Conservation (phyloP, 768 basidiomycete species). For the Astraeus odoratus region DNA sequence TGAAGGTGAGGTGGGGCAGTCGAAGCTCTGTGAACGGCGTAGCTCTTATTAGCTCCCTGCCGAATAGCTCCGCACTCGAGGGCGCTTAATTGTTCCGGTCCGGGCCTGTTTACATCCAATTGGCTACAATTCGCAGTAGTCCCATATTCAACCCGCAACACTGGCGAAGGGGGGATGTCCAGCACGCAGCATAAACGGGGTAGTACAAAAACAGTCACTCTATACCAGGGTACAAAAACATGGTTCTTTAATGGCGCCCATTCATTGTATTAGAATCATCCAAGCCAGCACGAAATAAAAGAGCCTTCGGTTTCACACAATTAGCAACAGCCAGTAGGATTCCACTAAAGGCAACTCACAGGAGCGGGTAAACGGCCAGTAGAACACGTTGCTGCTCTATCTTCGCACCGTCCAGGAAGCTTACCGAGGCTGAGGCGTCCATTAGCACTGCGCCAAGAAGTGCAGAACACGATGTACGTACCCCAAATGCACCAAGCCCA, state of each 20-base stretch:
- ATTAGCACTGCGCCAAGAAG: not conserved
- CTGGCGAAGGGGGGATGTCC: not conserved
- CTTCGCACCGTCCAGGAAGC: conserved; percentile 93
- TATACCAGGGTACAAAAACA: not conserved
- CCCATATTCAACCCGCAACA: not conserved
- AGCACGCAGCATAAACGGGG: too few species aligned
- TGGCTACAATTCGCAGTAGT: too few species aligned
- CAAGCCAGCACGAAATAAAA: conserved; percentile 94
- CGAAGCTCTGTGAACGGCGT: too few species aligned
- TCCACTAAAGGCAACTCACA: conserved; percentile 44
- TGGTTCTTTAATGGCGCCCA: not conserved
- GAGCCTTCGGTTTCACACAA: conserved; percentile 38
- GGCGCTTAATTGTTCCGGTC: too few species aligned
- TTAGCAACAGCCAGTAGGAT: conserved; percentile 4
- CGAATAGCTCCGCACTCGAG: too few species aligned
- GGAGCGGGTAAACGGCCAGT: conserved; percentile 92
- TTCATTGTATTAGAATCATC: conserved; percentile 92
- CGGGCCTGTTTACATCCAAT: too few species aligned
- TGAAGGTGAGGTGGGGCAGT: too few species aligned
- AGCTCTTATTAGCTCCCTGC: too few species aligned
- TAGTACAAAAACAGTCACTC: not conserved
- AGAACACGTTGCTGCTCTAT: conserved; percentile 86
- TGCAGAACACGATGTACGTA: conserved; percentile 30
- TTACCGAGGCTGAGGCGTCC: conserved; percentile 65
- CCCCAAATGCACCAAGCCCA: conserved; percentile 99